A percentile compares a stretch with the other conserved stretches of the same genome.
Evolutionary conservation across 2,329 filamentous ascomycete species (phyloP).

Genomic region (Trichoderma sp.): DNA sequence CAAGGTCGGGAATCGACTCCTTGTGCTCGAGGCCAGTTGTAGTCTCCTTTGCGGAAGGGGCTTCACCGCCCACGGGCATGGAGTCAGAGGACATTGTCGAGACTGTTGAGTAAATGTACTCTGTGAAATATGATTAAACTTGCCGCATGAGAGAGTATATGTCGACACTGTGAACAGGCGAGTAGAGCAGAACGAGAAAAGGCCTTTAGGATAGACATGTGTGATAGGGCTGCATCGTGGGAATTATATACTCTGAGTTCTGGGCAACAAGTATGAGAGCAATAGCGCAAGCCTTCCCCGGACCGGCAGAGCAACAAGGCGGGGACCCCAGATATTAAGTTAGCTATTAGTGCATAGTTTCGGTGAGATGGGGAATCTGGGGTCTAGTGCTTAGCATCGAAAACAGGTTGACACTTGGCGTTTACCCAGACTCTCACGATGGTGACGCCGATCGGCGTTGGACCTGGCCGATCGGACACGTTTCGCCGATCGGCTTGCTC

Average conservation of each 20-base stretch:
- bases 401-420: neutral
- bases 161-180: neutral
- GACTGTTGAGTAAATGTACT: neutral
- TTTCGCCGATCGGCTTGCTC: conserved; percentile 8
- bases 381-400: neutral
- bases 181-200: neutral
- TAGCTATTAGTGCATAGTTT: neutral
- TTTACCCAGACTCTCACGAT: neutral
- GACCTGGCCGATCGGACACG: conserved; percentile 5
- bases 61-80: neutral
- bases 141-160: neutral
- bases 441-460: conserved; percentile 16
- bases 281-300: neutral
- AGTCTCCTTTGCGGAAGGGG: neutral
- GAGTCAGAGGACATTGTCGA: conserved; percentile 8
- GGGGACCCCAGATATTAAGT: conserved; percentile 9
- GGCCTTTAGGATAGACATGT: neutral
- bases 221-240: neutral
- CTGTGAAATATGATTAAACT: neutral
- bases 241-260: conserved; percentile 5
- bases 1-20: neutral
- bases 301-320: conserved; percentile 5
- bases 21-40: conserved; percentile 2
- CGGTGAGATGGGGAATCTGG: neutral
- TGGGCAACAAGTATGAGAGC: neutral